Conservation (phyloP, 805 yeast species). For the Ogataea neopini region DNA sequence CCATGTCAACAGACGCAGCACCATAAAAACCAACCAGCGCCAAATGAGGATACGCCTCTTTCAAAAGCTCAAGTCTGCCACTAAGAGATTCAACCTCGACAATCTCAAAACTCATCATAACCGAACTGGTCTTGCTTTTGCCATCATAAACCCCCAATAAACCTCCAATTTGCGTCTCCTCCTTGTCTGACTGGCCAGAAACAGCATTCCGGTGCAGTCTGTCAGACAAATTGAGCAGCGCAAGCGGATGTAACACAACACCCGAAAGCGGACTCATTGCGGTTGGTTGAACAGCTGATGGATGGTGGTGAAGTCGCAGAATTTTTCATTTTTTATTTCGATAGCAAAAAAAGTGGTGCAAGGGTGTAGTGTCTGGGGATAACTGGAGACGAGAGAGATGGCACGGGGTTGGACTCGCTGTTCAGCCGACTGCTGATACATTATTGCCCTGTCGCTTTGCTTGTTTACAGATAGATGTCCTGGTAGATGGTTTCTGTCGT, state of each 20-base stretch:
- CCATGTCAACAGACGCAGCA: neutral
- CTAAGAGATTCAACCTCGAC: constrained; percentile 6
- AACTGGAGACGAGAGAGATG: too few species aligned
- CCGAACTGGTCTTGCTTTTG: constrained; percentile 6
- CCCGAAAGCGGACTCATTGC: neutral
- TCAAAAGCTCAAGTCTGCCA: constrained; percentile 17
- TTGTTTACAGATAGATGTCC: too few species aligned
- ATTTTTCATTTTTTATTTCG: too few species aligned
- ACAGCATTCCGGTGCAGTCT: constrained; percentile 8
- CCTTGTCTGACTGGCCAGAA: neutral
- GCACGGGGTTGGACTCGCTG: too few species aligned
- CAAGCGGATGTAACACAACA: constrained; percentile 18
- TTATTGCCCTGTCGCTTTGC: too few species aligned
- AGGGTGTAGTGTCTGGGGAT: too few species aligned
- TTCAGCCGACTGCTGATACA: too few species aligned
- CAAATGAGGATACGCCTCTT: constrained; percentile 28
- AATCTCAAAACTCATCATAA: constrained; percentile 18
- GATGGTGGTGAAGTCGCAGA: too few species aligned
- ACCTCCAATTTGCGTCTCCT: constrained; percentile 12
- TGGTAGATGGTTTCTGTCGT: too few species aligned
- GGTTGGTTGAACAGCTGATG: too few species aligned
- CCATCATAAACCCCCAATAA: constrained; percentile 17
- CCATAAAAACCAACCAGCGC: constrained; percentile 28
- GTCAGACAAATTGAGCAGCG: constrained; percentile 19
- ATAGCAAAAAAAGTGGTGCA: too few species aligned